Evolutionary conservation across 768 basidiomycete species (phyloP).

Genomic region (Wakefieldia striispora): DNA sequence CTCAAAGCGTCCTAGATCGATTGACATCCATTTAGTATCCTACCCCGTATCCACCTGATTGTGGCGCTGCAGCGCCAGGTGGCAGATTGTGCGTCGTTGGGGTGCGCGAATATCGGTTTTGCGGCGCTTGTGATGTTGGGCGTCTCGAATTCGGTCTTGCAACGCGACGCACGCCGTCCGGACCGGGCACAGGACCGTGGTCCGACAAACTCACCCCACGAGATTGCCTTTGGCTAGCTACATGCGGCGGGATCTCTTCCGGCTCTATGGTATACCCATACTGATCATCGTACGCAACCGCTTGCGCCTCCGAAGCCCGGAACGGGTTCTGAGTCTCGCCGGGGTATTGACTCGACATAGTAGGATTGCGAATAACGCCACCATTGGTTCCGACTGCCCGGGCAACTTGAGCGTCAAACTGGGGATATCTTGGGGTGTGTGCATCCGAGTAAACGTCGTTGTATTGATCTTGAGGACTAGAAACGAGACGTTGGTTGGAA

Average conservation of each 20-base stretch:
- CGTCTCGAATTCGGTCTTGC: conserved; percentile 57
- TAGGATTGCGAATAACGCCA: conserved; percentile 40
- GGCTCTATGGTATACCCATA: conserved; percentile 34
- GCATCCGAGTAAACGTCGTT: conserved; percentile 23
- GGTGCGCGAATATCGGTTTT: conserved; percentile 71
- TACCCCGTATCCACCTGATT: conserved; percentile 27
- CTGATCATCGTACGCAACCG: conserved; percentile 39
- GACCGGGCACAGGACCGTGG: conserved; percentile 76
- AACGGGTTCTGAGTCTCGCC: conserved; percentile 58
- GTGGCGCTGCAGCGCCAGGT: conserved; percentile 73
- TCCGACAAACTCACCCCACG: conserved; percentile 82
- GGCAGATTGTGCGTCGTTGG: conserved; percentile 56
- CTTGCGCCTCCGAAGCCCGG: conserved; percentile 44
- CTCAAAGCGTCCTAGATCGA: conserved; percentile 3
- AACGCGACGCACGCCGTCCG: conserved; percentile 78
- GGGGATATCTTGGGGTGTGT: conserved; percentile 21
- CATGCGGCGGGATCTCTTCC: conserved; percentile 32
- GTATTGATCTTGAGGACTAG: conserved; percentile 36
- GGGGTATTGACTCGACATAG: conserved; percentile 38
- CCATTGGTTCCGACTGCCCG: conserved; percentile 37
- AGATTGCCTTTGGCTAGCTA: conserved; percentile 20
- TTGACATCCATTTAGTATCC: conserved; percentile 6
- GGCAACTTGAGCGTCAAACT: conserved; percentile 42
- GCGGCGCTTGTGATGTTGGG: conserved; percentile 57
- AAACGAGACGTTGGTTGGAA: conserved; percentile 44